Evolutionary conservation across 495 filamentous ascomycete genomes (phyloP).

Genomic region (Umbilicaria muhlenbergii): DNA sequence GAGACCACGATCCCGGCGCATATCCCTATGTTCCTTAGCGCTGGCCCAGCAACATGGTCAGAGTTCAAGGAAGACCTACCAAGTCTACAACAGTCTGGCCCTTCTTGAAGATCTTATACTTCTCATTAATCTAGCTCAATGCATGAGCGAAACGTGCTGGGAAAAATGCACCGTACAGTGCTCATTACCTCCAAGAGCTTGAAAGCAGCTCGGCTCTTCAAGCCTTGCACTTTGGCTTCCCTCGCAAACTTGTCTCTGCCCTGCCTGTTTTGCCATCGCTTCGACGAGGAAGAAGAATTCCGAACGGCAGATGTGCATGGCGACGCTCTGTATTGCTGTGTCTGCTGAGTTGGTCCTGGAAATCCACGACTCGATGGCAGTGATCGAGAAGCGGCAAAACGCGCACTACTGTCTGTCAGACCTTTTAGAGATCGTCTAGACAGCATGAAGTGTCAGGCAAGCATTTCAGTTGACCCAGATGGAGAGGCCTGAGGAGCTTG

Average conservation of each 20-base stretch:
- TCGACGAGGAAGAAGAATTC: constrained; percentile 39
- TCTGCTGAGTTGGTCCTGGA: too few species aligned
- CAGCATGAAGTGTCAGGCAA: too few species aligned
- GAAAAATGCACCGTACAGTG: not conserved
- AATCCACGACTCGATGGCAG: too few species aligned
- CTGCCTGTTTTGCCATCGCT: constrained; percentile 71
- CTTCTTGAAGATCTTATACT: constrained; percentile 57
- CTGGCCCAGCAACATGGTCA: constrained; percentile 3
- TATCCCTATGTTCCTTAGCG: constrained; percentile 47
- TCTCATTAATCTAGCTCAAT: constrained; percentile 51
- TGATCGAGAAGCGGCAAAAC: too few species aligned
- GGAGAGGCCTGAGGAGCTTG: too few species aligned
- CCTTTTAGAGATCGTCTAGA: too few species aligned
- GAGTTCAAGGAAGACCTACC: constrained; percentile 26
- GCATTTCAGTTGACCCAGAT: too few species aligned
- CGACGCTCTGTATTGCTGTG: too few species aligned
- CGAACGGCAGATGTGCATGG: not conserved
- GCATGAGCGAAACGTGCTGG: not conserved
- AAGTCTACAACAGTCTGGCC: constrained; percentile 84
- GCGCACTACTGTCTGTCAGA: too few species aligned
- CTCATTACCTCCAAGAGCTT: constrained; percentile 57
- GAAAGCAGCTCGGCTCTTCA: constrained; percentile 84
- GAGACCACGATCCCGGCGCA: constrained; percentile 89
- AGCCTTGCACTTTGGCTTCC: constrained; percentile 53
- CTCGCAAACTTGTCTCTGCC: constrained; percentile 50